Evolutionary conservation across 2,329 filamentous ascomycete species (phyloP), one percentile per base, ranked within the genome.

Genomic region (Cladophialophora yegresii): DNA sequence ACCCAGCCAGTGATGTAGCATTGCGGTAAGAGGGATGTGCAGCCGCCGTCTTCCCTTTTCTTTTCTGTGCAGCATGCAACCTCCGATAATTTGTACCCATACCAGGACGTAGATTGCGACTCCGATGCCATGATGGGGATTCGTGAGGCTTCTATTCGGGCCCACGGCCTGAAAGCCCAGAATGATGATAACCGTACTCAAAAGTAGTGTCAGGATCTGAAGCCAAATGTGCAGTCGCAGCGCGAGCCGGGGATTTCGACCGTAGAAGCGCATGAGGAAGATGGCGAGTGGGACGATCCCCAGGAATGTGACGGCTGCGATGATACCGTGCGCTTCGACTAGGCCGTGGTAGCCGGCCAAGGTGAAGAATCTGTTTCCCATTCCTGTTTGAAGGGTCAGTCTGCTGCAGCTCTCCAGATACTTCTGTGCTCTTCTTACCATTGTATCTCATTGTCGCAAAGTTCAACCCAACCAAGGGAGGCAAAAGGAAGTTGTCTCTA

Each of bases 1-100:
- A 20, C 95, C 95, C 20, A 90, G 79, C 92, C 95, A 97, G 74
- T 93, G 90, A 78, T 99, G 95, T 49, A 98, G 82, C 77, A 86
- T 84, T 40, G 85, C 74, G 69, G 82, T 87, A 51, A 87, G 73
- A 9, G 86, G 85, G 47, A 85, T 79, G 71, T 83, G 82, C 59
- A 78, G 78, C 65, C 81, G 77, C 40, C 80, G 81, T 71, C 82
- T 83, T 66, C 78, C 81, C 70, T 82, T 82, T 71, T 85, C 79
- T 50, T 78, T 76, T 51, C 78, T 77, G 70, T 85, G 83, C n/a
- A 86, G 79, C 33, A 84, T 75, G 73, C 80, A 85, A 13, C 86
- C 86, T 73, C 82, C 84, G 2, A 88, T 70, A 16, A 83, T 82
- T 67, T 88, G 86, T 10, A 84, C 77, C 66, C 87, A 75, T 2